These are phyloP conservation scores for Kandelia obovata DNA, from an alignment of 345 rosid genomes.

Conservation along the genomic window DNA sequence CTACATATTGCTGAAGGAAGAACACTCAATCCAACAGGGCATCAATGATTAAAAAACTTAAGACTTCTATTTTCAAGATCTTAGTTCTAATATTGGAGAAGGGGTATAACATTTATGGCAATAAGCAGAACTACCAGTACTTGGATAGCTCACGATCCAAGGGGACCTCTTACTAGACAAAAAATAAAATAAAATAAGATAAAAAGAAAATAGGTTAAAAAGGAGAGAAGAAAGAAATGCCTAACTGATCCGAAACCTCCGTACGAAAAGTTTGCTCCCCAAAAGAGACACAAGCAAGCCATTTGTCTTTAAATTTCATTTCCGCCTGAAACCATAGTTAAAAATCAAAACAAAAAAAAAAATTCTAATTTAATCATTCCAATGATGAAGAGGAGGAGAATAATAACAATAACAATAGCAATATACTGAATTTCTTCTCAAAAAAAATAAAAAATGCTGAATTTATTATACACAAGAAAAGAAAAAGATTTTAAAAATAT, in stretches of 20 bases:
- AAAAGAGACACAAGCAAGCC: constrained; percentile 84
- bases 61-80: too few relatives aligned
- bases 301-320: constrained; percentile 75
- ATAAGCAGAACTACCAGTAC: too few relatives aligned
- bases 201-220: background rate
- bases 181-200: background rate
- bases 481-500: too few relatives aligned
- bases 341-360: background rate
- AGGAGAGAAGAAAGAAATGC: background rate
- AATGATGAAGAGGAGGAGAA: too few relatives aligned
- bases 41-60: too few relatives aligned
- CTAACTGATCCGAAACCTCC: constrained; percentile 64
- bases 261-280: constrained; percentile 92
- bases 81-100: too few relatives aligned
- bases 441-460: background rate
- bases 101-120: too few relatives aligned
- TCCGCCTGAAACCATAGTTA: constrained; percentile 47
- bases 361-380: background rate
- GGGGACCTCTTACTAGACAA: too few relatives aligned
- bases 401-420: background rate
- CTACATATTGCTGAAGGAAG: too few relatives aligned
- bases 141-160: too few relatives aligned
- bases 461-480: too few relatives aligned
- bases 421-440: background rate
- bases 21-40: too few relatives aligned